These are phyloP conservation scores for Bothriochloa decipiens DNA, from an alignment of 176 grass and related monocot genomes.

Conservation along the genomic window DNA sequence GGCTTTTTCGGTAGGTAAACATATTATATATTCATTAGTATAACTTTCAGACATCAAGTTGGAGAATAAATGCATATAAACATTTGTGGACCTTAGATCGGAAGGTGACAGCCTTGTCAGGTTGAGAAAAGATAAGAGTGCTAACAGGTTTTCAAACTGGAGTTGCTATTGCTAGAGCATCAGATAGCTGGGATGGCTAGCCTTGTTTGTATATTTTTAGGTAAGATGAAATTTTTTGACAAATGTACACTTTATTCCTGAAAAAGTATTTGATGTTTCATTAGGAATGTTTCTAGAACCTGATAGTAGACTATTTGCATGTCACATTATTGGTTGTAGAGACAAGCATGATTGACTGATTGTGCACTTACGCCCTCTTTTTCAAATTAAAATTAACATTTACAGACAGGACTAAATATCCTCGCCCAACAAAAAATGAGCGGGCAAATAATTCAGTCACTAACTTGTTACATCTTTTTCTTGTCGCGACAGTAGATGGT, in stretches of 20 bases:
- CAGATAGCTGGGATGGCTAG: conserved; percentile 1
- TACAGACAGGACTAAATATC: background rate
- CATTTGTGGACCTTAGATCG: conserved; percentile 1
- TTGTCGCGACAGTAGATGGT: background rate
- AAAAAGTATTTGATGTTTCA: background rate
- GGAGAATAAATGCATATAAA: conserved; percentile 35
- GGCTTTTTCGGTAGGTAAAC: conserved; percentile 24
- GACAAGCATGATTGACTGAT: conserved; percentile 10
- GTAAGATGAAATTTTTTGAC: background rate
- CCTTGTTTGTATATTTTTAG: background rate
- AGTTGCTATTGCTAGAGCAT: background rate
- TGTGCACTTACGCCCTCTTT: background rate
- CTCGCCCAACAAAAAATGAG: background rate
- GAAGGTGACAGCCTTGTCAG: background rate
- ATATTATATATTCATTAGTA: conserved; percentile 26
- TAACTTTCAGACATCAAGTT: conserved; percentile 20
- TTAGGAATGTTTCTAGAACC: background rate
- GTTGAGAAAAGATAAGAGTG: background rate
- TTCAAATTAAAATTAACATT: conserved; percentile 19
- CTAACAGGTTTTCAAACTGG: conserved; percentile 7
- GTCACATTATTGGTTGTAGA: background rate
- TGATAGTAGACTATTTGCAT: background rate
- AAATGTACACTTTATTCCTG: background rate
- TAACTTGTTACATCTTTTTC: conserved; percentile 14
- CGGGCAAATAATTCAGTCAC: background rate